Base-by-base conservation (phyloP, 768 basidiomycete genomes). In the Suillus sp. region DNA sequence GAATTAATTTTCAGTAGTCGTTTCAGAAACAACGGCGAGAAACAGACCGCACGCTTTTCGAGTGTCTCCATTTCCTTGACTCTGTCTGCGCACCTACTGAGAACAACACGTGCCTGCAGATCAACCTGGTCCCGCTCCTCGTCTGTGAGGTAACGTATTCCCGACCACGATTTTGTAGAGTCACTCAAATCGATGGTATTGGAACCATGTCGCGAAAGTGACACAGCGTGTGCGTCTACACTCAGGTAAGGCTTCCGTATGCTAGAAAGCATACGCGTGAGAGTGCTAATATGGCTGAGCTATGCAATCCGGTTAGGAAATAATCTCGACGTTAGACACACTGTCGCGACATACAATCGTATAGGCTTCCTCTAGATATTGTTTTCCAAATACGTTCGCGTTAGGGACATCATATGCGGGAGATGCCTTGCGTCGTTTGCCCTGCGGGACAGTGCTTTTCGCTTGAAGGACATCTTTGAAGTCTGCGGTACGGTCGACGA, bases 101-200 rank as follows among this genome's bases (percentile, higher is more conserved):
- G 80, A 61, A 97, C 90, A 69, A 94, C 84, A 67, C 91, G 89
- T 37, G 93, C 91, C 72, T 96, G 92, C 64, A 95, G 78, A 81
- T 99, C 97, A 60, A 99, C 92, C 78, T 97, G 94, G 77, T 98
- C 96, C 65, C 96, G 83, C 74, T 99, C 96, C 66, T 93, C 87
- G 71, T 98, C 95, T 10, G 87, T 87, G 7, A 99, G 83, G 69
- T 89, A 79, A 65, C 84, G 86, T 59, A 93, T 79, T 59, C 83
- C 83, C 20, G 81, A 74, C 90, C 90, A 92, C 51, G 81, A 78
- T 64, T 81, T 78, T 63, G 80, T 76, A 54, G 83, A 72, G 59
- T 78, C 78, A 27, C 72, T 77, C 14, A 92, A 70, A 77, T 93
- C 88, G 61, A 92, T 76, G 50, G 73, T 83, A 50, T 84, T 82